Percentiles rank a stretch among this genome's conserved stretches.
Evolutionary conservation across 2,329 filamentous ascomycete genomes (phyloP).

Genomic region (Paracorniculantispora psalliotae): DNA sequence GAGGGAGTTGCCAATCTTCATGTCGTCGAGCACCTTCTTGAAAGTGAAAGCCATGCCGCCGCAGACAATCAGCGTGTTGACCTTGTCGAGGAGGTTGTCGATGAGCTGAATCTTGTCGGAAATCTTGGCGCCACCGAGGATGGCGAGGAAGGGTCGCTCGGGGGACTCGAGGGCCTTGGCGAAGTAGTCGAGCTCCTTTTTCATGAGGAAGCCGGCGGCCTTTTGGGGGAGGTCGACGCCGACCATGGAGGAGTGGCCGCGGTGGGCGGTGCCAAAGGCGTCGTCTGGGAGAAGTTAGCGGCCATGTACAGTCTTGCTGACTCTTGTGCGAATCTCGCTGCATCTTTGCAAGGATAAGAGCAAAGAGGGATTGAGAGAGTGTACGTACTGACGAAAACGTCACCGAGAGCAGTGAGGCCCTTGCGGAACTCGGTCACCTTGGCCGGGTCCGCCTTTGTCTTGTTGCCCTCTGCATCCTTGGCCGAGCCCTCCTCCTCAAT

Average conservation of each 20-base stretch:
- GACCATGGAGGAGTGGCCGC: conserved; percentile 99
- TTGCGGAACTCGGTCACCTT: conserved; percentile 92
- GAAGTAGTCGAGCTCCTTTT: conserved; percentile 99
- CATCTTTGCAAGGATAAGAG: not conserved
- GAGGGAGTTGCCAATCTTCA: conserved; percentile 84
- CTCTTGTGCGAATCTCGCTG: too few relatives aligned
- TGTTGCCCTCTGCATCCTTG: conserved; percentile 92
- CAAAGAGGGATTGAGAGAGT: too few relatives aligned
- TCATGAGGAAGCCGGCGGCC: conserved; percentile 96
- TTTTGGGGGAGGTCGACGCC: conserved; percentile 93
- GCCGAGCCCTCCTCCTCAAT: conserved; percentile 95
- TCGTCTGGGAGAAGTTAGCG: conserved; percentile 58
- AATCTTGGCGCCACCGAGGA: conserved; percentile 96
- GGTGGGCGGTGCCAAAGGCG: conserved; percentile 96
- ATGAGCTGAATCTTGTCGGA: conserved; percentile 99
- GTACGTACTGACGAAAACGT: conserved; percentile 87
- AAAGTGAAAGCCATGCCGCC: conserved; percentile 99
- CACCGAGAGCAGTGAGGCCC: conserved; percentile 87
- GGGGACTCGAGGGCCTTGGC: conserved; percentile 92
- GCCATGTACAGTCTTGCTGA: too few relatives aligned
- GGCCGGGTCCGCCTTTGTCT: conserved; percentile 94
- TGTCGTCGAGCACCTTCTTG: conserved; percentile 94
- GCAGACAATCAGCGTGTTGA: conserved; percentile 93
- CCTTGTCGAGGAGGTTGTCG: conserved; percentile 97
- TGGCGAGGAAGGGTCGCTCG: conserved; percentile 93